Percentiles rank a stretch among this genome's conserved stretches.
phyloP scores from a whole-genome alignment of 1,139 yeast genomes.

The Blastobotrys elegans region DNA sequence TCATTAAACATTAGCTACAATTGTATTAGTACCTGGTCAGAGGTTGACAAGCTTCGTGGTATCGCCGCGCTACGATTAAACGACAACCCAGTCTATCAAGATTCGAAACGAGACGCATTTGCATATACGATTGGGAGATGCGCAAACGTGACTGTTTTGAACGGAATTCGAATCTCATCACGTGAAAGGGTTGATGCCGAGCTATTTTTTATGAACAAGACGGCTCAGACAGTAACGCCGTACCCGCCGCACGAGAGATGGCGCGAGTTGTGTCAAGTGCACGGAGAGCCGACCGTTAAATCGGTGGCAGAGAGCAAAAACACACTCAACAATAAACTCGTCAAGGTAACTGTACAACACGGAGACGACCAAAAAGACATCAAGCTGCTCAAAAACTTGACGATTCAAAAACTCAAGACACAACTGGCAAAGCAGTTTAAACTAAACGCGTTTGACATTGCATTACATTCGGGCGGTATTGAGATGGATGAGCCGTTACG shows the following conservation, averaged over 20 bases:
- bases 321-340: conserved; percentile 20
- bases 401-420: conserved; percentile 25
- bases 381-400: conserved; percentile 21
- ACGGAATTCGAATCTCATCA: conserved; percentile 49
- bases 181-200: conserved; percentile 62
- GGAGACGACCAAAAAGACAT: conserved; percentile 2
- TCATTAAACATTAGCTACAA: conserved; percentile 49
- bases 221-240: conserved; percentile 34
- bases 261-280: conserved; percentile 27
- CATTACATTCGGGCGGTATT: neutral
- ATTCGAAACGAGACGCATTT: conserved; percentile 32
- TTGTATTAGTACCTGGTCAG: conserved; percentile 42
- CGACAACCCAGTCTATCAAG: conserved; percentile 48
- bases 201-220: conserved; percentile 55
- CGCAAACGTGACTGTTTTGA: conserved; percentile 38
- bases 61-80: conserved; percentile 45
- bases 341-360: conserved; percentile 11
- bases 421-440: conserved; percentile 19
- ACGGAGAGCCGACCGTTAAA: conserved; percentile 30
- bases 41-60: conserved; percentile 44
- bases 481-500: conserved; percentile 8
- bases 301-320: conserved; percentile 7
- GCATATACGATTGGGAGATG: conserved; percentile 55
- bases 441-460: conserved; percentile 18
- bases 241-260: conserved; percentile 26